Evolutionary conservation across 2,329 filamentous ascomycete species (phyloP).

Genomic region (Fusarium sp.): DNA sequence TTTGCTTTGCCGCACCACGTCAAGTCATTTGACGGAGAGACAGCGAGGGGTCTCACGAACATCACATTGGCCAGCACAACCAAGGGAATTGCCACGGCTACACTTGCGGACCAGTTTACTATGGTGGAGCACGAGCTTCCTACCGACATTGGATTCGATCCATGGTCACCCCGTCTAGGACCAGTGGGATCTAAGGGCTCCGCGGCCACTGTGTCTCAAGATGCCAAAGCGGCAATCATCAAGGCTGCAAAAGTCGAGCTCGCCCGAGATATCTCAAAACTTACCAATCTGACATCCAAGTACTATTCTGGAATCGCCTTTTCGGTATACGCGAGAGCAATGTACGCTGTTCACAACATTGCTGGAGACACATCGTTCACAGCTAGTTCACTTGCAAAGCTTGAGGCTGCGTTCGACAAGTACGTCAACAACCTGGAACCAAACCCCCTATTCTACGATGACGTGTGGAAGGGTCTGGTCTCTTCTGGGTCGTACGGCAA

Average conservation of each 20-base stretch:
- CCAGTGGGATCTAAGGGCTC: background rate
- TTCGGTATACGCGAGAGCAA: background rate
- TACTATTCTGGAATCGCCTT: background rate
- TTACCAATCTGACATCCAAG: background rate
- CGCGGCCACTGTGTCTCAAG: background rate
- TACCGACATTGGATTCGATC: background rate
- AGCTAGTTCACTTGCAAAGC: background rate
- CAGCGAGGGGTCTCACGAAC: background rate
- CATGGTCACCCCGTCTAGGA: background rate
- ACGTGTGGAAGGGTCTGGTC: background rate
- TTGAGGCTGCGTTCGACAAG: background rate
- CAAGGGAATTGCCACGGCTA: background rate
- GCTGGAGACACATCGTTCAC: background rate
- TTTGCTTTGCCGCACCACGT: background rate
- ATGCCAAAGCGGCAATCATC: background rate
- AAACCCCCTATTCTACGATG: background rate
- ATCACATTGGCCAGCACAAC: background rate
- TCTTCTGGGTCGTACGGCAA: background rate
- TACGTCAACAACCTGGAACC: background rate
- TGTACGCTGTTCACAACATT: background rate
- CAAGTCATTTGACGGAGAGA: background rate
- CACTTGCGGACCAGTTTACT: background rate
- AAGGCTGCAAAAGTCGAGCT: background rate
- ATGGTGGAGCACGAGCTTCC: background rate
- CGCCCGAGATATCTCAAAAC: background rate